Evolutionary conservation across 2,329 filamentous ascomycete species (phyloP), one percentile per base, ranked within the genome.

Genomic region (Paecilomyces dactylethromorphus): DNA sequence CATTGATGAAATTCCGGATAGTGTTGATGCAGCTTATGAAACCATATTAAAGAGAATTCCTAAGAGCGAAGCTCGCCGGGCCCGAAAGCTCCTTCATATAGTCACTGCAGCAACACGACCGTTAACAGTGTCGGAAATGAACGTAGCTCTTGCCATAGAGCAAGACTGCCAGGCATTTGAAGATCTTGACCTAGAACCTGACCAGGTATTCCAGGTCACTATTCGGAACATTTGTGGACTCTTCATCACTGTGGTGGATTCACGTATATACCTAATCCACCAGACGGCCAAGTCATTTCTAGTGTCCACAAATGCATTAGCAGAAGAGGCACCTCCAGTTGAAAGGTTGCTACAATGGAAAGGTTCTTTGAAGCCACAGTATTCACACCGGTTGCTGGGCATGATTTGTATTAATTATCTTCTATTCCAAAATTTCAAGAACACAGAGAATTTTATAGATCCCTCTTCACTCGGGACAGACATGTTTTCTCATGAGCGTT

Each of bases 271-370:
- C 60, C 63, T 78, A 5, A 62, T 78, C 32, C 75, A 78, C 33
- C 72, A 78, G 60, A 78, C 75, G 1, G 75, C 73, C 0, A 75
- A 65, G 56, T 74, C 76, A 51, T 77, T 76, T 59, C 58, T 78
- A 33, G 55, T 72, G 32, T 35, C 8, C 32, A 35, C 32, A 39
- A 61, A 32, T 11, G 32, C 32, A 35, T 32, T 55, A 26, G 18
- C 15, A 4, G 11, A 18, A 18, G n/a, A 24, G 8, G 22, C 56
- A n/a, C 35, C 24, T 24, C 22, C 26, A 8, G 15, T 22, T 55
- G 18, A 58, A 24, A 7, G 6, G 0, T 15, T 2, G 10, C 33
- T 12, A 22, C 53, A 54, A 21, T 58, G 56, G 56, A 54, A 54
- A 21, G 12, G 35, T 18, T 54, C 50, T 7, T 50, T 58, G 21